Evolutionary conservation across 2,329 filamentous ascomycete genomes (phyloP).

Genomic region (Periconia macrospinosa): DNA sequence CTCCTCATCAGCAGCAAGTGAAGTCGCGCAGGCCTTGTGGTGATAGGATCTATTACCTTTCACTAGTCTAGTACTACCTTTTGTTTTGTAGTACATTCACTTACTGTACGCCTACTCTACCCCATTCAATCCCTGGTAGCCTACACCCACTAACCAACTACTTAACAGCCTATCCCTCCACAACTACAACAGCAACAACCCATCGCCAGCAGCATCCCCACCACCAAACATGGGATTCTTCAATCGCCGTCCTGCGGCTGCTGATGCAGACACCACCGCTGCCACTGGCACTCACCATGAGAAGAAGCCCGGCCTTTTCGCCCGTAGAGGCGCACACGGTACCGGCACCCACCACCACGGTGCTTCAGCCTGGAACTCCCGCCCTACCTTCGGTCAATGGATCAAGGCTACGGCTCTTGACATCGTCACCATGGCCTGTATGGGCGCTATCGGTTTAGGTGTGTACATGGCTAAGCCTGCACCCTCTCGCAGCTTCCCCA

Average conservation of each 20-base stretch:
- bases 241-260: conserved; percentile 37
- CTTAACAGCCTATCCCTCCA: neutral
- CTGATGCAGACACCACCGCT: conserved; percentile 39
- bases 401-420: conserved; percentile 68
- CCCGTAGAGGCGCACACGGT: conserved; percentile 14
- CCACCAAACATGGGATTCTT: conserved; percentile 42
- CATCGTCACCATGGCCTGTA: conserved; percentile 65
- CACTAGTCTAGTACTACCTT: no score
- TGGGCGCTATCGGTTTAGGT: conserved; percentile 69
- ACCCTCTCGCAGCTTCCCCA: conserved; percentile 68
- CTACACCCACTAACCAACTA: neutral
- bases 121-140: neutral
- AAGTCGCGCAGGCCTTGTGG: no score
- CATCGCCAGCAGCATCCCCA: conserved; percentile 1
- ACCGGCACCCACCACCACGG: conserved; percentile 16
- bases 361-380: conserved; percentile 28
- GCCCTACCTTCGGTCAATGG: conserved; percentile 69
- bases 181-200: neutral
- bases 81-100: neutral
- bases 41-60: no score
- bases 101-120: neutral
- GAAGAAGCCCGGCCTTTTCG: conserved; percentile 35
- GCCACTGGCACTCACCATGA: conserved; percentile 32
- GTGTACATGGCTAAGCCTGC: conserved; percentile 69
- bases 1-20: no score